A percentile compares a stretch with the other conserved stretches of the same genome.
phyloP scores from a whole-genome alignment of 2,329 filamentous ascomycete species.

The Aureobasidium uvarum region DNA sequence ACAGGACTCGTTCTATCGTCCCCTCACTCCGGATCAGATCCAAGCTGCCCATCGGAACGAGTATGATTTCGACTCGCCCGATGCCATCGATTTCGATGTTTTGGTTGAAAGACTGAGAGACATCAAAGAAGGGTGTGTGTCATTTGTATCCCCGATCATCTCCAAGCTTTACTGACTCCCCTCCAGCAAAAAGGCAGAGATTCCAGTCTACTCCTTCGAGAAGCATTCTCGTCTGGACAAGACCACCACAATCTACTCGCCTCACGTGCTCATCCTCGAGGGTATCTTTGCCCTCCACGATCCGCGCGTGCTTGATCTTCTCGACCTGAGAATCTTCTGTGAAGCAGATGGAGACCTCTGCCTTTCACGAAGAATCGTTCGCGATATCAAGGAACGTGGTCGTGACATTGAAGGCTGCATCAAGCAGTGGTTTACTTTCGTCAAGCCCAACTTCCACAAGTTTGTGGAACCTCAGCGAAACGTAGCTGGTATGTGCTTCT shows the following conservation, averaged over 20 bases:
- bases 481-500: slow-evolving; percentile 62
- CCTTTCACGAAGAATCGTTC: slow-evolving; percentile 77
- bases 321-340: slow-evolving; percentile 95
- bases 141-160: background rate
- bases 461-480: slow-evolving; percentile 90
- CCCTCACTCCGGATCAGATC: slow-evolving; percentile 74
- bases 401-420: slow-evolving; percentile 93
- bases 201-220: slow-evolving; percentile 92
- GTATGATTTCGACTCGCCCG: slow-evolving; percentile 92
- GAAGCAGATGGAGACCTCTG: slow-evolving; percentile 96
- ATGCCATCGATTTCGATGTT: slow-evolving; percentile 91
- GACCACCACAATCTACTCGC: slow-evolving; percentile 90
- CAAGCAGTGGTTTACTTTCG: slow-evolving; percentile 95
- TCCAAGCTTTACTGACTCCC: slow-evolving; percentile 25
- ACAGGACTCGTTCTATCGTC: slow-evolving; percentile 97
- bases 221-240: slow-evolving; percentile 77
- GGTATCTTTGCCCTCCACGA: slow-evolving; percentile 96
- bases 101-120: slow-evolving; percentile 76
- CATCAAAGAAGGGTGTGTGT: slow-evolving; percentile 83
- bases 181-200: slow-evolving; percentile 75
- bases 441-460: slow-evolving; percentile 95
- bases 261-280: slow-evolving; percentile 91
- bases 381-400: slow-evolving; percentile 85
- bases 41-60: slow-evolving; percentile 81
- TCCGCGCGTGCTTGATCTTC: slow-evolving; percentile 73